These are phyloP conservation scores for Pyrenochaeta sp. DNA, from an alignment of 2,329 filamentous ascomycete species.

Conservation along the genomic window DNA sequence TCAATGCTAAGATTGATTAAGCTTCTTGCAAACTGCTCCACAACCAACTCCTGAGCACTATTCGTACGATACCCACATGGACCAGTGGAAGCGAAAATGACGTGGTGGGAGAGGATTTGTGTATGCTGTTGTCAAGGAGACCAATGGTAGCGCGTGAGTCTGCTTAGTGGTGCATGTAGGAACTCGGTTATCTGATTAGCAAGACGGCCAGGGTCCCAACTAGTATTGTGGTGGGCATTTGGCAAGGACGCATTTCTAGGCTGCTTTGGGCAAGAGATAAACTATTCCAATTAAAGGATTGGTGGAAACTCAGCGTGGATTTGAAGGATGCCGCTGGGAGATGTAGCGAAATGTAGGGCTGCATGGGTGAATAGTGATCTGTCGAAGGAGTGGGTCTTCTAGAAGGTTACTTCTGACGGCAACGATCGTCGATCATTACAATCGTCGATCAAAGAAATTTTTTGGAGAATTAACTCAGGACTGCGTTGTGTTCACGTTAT, in stretches of 20 bases:
- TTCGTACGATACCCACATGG: too few relatives aligned
- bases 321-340: slow-evolving; percentile 1
- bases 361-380: slow-evolving; percentile 15
- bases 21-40: too few relatives aligned
- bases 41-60: too few relatives aligned
- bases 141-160: slow-evolving; percentile 3
- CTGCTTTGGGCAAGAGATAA: slow-evolving; percentile 11
- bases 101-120: too few relatives aligned
- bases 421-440: slow-evolving; percentile 7
- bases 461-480: not conserved
- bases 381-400: slow-evolving; percentile 16
- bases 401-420: slow-evolving; percentile 18
- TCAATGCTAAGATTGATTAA: too few relatives aligned
- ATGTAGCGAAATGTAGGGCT: slow-evolving; percentile 10
- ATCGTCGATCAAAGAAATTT: not conserved
- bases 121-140: too few relatives aligned
- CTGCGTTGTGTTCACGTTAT: not conserved
- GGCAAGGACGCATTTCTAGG: not conserved
- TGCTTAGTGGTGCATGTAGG: slow-evolving; percentile 21
- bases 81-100: too few relatives aligned
- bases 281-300: not conserved
- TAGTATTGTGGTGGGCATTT: not conserved
- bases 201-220: slow-evolving; percentile 5
- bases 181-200: slow-evolving; percentile 14
- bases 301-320: slow-evolving; percentile 4